Percentiles rank a stretch among this genome's conserved stretches.
phyloP scores from a whole-genome alignment of 768 basidiomycete species.

The Butyriboletus loyo region DNA sequence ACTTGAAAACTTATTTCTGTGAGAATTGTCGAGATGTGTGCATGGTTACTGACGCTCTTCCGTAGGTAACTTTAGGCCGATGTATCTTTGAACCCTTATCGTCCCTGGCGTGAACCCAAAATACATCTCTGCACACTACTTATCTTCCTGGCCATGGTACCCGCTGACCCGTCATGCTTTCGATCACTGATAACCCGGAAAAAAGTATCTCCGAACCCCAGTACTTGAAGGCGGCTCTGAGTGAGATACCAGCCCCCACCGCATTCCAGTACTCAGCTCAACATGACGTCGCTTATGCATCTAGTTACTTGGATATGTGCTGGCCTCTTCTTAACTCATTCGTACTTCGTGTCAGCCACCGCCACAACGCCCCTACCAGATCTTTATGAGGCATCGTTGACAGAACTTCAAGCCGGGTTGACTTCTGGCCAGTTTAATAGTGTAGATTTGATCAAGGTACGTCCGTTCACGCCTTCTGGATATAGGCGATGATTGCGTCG shows the following conservation, averaged over 20 bases:
- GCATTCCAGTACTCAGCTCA: background rate
- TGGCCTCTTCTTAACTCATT: constrained; percentile 2
- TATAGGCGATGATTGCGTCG: background rate
- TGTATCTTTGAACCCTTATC: constrained; percentile 2
- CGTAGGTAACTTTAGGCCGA: constrained; percentile 3
- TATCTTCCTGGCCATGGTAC: background rate
- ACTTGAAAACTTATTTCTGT: background rate
- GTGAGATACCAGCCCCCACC: background rate
- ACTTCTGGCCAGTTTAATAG: constrained; percentile 36
- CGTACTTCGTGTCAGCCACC: constrained; percentile 8
- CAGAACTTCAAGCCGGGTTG: constrained; percentile 39
- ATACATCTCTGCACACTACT: background rate
- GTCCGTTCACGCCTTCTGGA: background rate
- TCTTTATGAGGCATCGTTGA: constrained; percentile 39
- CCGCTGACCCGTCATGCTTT: constrained; percentile 11
- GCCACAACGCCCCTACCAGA: constrained; percentile 32
- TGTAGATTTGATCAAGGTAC: constrained; percentile 40
- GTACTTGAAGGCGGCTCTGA: constrained; percentile 4
- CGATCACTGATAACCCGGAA: constrained; percentile 3
- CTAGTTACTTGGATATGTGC: constrained; percentile 7
- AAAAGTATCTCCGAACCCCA: background rate
- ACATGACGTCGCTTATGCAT: constrained; percentile 4
- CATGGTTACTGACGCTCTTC: background rate
- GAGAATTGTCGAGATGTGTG: background rate
- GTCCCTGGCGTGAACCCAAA: background rate